Conservation (phyloP, 129 eudicot species). For the Silybum marianum region DNA sequence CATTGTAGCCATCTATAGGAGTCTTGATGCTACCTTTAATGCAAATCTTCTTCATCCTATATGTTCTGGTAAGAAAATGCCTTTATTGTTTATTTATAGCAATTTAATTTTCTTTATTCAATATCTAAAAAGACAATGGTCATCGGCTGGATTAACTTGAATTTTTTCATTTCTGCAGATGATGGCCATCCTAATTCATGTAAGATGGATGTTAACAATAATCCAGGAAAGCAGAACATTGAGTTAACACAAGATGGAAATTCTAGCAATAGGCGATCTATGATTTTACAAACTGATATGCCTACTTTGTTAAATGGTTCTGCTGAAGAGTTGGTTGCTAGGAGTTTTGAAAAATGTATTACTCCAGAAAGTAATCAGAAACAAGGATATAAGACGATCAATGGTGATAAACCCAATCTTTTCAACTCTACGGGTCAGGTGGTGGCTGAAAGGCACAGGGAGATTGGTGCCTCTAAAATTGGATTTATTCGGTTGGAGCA, state of each 20-base stretch:
- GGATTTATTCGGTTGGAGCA: constrained; percentile 45
- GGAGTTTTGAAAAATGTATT: constrained; percentile 11
- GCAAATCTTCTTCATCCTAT: constrained; percentile 40
- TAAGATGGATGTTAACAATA: constrained; percentile 23
- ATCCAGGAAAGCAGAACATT: constrained; percentile 14
- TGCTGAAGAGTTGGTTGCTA: constrained; percentile 3
- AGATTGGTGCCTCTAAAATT: constrained; percentile 23
- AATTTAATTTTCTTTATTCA: background rate
- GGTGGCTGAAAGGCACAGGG: constrained; percentile 11
- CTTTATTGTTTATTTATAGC: background rate
- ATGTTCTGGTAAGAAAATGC: constrained; percentile 42
- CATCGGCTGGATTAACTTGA: background rate
- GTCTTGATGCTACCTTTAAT: constrained; percentile 60
- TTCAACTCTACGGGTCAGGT: background rate
- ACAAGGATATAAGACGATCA: constrained; percentile 20
- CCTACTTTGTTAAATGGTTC: constrained; percentile 5
- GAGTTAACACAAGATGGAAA: constrained; percentile 36
- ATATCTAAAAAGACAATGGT: background rate
- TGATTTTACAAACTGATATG: background rate
- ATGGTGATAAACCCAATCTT: background rate
- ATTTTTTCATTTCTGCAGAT: constrained; percentile 20
- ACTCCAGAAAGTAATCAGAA: constrained; percentile 21
- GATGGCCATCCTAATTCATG: constrained; percentile 20
- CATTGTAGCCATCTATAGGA: constrained; percentile 56
- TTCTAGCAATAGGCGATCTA: constrained; percentile 38